Evolutionary conservation across 768 basidiomycete species (phyloP), one percentile per base, ranked within the genome.

Genomic region (Tremella yokohamensis): DNA sequence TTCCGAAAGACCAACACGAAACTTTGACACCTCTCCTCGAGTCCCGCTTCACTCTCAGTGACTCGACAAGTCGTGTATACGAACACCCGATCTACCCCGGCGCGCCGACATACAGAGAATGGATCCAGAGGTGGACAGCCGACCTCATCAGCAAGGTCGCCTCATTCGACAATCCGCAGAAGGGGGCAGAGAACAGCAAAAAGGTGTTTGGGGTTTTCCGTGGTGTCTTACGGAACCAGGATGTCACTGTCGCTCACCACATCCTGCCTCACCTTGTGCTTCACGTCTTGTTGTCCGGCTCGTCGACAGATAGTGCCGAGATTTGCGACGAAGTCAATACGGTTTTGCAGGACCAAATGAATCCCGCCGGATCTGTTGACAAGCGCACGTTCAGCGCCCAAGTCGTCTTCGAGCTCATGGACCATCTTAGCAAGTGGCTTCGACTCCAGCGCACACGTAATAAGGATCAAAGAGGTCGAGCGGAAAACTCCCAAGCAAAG

Each of bases 321-420:
- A 89, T 98, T 65, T 83, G 85, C 1, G 69, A 73, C 1, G 96
- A 99, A 72, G 82, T 98, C 38, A 75, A 87, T 25, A 81, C 83
- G 1, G 90, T 99, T 1, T 80, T 99, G 11, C 81, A 86, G 65
- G 94, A 97, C 70, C 93, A 98, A 70, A 85, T 96, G 18, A 79
- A 85, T 61, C 74, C 81, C 0, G 76, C 79, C 8, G 86, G 85
- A 8, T 84, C 85, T 7, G 81, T 83, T 2, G 92, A 96, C 75
- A 91, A 91, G 73, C 87, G 87, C 60, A 78, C 90, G 2, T 82
- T 96, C 26, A 90, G 92, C 73, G 93, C 96, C n/a, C 93, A 97
- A 82, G 94, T 93, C 8, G 84, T 97, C 19, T 99, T 99, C 75
- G 87, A 87, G 79, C 82, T 99, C 25, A 84, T 99, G 73, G 96